Evolutionary conservation across 129 eudicot genomes (phyloP), one percentile per base, ranked within the genome.

Genomic region (Saussurea involucrata): DNA sequence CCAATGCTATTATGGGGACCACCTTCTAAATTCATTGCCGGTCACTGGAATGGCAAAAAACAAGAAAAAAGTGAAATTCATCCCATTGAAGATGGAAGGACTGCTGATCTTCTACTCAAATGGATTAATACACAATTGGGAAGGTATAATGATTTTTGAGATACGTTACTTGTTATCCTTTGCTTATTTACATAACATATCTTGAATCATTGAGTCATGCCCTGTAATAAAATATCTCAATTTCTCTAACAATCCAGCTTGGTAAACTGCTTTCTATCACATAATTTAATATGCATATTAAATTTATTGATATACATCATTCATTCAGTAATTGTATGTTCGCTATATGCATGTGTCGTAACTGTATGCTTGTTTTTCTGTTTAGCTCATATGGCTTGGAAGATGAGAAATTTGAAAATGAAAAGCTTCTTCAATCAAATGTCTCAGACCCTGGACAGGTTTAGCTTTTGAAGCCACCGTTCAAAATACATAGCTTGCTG

Each of bases 1-100:
- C 98, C 98, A 60, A 86, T 87, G 88, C 96, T 92, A 76, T 78
- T 90, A n/a, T 92, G 98, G 96, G 90, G 93, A 22, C 85, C 87
- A 21, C 88, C 98, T n/a, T 69, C 87, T 69, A 88, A 92, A 75
- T 88, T 92, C 77, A 76, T 78, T 9, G 40, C 84, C 1, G 84
- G 87, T 49, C 74, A 80, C 55, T 78, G 81, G 82, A 82, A 86
- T 32, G 87, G 84, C 21, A 86, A 90, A 63, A 86, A 90, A 63
- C 72, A 81, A 69, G 90, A 75, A 68, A 77, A 89, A 15, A 78
- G 81, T 86, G 91, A 78, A 78, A 86, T 92, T 66, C 66, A 21
- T 37, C 27, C 79, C 13, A 83, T 90, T 73, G 90, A 88, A 65
- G 89, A 85, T 68, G 82, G 80, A 24, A 83, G 85, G 44, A 86